phyloP scores from a whole-genome alignment of 1,284 basidiomycete genomes.

The Trichosporon inkin region DNA sequence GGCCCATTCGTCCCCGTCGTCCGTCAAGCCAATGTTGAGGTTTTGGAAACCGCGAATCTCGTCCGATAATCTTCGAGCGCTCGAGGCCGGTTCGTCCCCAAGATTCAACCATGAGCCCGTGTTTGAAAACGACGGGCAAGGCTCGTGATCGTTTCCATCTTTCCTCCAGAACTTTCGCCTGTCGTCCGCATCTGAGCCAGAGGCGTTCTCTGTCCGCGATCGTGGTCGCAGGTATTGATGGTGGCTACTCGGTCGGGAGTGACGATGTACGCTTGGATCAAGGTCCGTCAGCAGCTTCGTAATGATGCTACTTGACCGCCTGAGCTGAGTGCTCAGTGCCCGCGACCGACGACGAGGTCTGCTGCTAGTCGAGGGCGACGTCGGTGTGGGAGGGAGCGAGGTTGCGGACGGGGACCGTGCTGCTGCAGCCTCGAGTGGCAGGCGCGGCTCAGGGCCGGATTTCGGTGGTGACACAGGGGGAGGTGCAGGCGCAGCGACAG shows the following conservation, averaged over 20 bases:
- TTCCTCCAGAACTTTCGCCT: not conserved
- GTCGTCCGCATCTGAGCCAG: not conserved
- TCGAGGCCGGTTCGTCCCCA: not conserved
- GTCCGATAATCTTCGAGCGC: slow-evolving; percentile 30
- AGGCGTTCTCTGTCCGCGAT: not conserved
- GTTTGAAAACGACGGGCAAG: not conserved
- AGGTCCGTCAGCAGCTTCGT: slow-evolving; percentile 20
- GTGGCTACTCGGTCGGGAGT: not conserved
- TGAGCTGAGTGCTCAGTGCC: slow-evolving; percentile 1
- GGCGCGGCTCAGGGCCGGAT: not conserved
- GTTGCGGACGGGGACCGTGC: not conserved
- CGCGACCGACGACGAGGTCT: not conserved
- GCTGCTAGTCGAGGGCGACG: not conserved
- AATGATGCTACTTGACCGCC: slow-evolving; percentile 17
- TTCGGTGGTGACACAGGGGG: not conserved
- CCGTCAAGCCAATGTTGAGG: slow-evolving; percentile 20
- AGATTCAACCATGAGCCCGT: not conserved
- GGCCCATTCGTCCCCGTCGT: slow-evolving; percentile 38
- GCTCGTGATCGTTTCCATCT: not conserved
- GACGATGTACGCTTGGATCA: not conserved
- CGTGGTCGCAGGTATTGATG: not conserved
- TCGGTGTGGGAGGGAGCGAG: slow-evolving; percentile 3
- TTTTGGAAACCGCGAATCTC: slow-evolving; percentile 37
- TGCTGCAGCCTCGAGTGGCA: not conserved
- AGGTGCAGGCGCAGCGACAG: not conserved